phyloP scores from a whole-genome alignment of 192 early-diverging fungal species.

The Radiomyces spectabilis region DNA sequence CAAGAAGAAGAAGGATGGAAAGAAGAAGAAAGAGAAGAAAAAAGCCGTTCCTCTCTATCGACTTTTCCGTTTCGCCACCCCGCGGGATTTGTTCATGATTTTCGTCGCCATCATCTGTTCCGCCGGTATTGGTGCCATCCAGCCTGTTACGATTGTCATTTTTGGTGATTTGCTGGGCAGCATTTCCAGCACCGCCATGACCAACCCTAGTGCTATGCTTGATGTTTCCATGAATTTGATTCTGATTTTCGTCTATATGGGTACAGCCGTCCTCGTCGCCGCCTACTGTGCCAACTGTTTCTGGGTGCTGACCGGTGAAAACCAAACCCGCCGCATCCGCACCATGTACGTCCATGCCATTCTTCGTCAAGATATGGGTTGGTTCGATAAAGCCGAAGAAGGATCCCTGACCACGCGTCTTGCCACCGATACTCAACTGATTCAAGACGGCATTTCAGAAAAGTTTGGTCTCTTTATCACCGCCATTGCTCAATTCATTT shows the following conservation, averaged over 20 bases:
- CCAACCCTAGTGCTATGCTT: too few relatives aligned
- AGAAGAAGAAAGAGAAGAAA: slow-evolving; percentile 21
- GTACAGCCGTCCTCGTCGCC: slow-evolving; percentile 41
- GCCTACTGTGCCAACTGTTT: slow-evolving; percentile 55
- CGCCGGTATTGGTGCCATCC: slow-evolving; percentile 19
- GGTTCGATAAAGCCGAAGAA: slow-evolving; percentile 72
- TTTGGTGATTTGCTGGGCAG: slow-evolving; percentile 20
- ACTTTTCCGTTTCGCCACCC: slow-evolving; percentile 60
- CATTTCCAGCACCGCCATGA: neutral
- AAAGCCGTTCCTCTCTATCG: slow-evolving; percentile 45
- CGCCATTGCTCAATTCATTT: slow-evolving; percentile 56
- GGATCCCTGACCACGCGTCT: slow-evolving; percentile 85
- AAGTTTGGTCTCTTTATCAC: slow-evolving; percentile 72
- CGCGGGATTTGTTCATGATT: slow-evolving; percentile 8
- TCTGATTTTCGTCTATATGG: slow-evolving; percentile 50
- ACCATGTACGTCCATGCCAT: slow-evolving; percentile 67
- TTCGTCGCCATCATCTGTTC: slow-evolving; percentile 8
- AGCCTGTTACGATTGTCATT: slow-evolving; percentile 24
- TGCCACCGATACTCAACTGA: slow-evolving; percentile 73
- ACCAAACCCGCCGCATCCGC: slow-evolving; percentile 65
- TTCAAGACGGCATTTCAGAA: slow-evolving; percentile 85
- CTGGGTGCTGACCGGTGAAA: slow-evolving; percentile 47
- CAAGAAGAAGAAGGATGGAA: neutral
- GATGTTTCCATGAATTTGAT: slow-evolving; percentile 13
- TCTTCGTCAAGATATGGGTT: slow-evolving; percentile 80